Evolutionary conservation across 192 early-diverging fungal genomes (phyloP).

Genomic region (Backusella psychrophila): DNA sequence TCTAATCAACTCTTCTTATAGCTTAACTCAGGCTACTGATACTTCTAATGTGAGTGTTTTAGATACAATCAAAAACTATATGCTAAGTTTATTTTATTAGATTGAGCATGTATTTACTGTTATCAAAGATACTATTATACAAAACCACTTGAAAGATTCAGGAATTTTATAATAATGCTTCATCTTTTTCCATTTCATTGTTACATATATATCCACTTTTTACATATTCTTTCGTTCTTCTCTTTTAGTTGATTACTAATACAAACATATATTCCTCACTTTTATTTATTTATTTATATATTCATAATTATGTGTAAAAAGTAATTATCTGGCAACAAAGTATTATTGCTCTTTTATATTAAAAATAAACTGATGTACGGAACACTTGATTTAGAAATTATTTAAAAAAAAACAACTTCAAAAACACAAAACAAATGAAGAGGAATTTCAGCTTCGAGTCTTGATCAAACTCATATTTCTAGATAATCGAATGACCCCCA

Average conservation of each 20-base stretch:
- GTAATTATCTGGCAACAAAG: no score
- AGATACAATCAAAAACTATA: neutral
- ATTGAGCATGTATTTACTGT: slow-evolving; percentile 85
- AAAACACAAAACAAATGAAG: neutral
- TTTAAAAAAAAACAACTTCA: neutral
- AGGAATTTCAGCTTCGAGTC: no score
- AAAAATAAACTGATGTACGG: neutral
- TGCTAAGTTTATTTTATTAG: neutral
- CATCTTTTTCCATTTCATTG: neutral
- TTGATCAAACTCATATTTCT: no score
- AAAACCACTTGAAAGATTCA: slow-evolving; percentile 77
- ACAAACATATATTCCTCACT: neutral
- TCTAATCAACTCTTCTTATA: slow-evolving; percentile 9
- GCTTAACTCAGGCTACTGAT: slow-evolving; percentile 89
- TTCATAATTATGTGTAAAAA: no score
- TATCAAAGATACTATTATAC: slow-evolving; percentile 86
- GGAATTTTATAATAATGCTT: slow-evolving; percentile 50
- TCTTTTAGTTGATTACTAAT: neutral
- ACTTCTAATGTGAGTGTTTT: slow-evolving; percentile 69
- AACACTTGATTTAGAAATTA: neutral
- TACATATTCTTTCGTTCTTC: neutral
- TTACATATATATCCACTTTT: neutral
- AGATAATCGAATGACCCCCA: no score
- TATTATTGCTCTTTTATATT: neutral
- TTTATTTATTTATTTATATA: neutral